Evolutionary conservation across 2,329 filamentous ascomycete species (phyloP), one percentile per base, ranked within the genome.

Genomic region (Colletotrichum musae): DNA sequence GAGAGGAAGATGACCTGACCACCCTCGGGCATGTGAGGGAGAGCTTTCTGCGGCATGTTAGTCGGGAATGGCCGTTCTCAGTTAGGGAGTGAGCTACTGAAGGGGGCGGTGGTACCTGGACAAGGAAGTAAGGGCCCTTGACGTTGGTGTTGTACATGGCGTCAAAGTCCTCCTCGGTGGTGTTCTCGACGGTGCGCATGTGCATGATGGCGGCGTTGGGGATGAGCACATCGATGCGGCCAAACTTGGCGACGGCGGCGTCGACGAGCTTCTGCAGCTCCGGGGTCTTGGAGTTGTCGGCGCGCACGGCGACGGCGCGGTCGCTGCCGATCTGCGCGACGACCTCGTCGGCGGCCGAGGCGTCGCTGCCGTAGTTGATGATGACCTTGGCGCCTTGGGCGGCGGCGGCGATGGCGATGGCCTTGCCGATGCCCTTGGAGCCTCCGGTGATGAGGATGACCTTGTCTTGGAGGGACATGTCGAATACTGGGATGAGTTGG

Each of bases 371-470:
- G 79, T 91, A 91, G 78, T 90, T 91, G 71, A 91, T 81, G 50
- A 90, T 81, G 45, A 91, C 85, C 72, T 80, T 85, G 73, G 86
- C 86, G 39, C 89, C 89, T 60, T 85, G 84, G 68, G 82, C 80
- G 74, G 86, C 87, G 48, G 90, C 85, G 68, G 86, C 84, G 64
- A 88, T 84, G 70, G 87, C 88, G 62, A 87, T 87, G 65, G 88
- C 87, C 63, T 84, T 82, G 32, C 89, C 89, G 71, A 91, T 90
- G 69, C 89, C 89, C 73, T 88, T 88, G 64, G 85, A 86, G 64
- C 83, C 83, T 68, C 84, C 87, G 24, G 87, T 89, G 77, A 90
- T 80, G 75, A 89, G 81, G 71, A 86, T 74, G 18, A 80, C 75
- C 73, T 82, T 84, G 48, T 79, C 80, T 16, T 77, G 74, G 50